Evolutionary conservation across 495 filamentous ascomycete genomes (phyloP).

Genomic region (Neurospora sp.): DNA sequence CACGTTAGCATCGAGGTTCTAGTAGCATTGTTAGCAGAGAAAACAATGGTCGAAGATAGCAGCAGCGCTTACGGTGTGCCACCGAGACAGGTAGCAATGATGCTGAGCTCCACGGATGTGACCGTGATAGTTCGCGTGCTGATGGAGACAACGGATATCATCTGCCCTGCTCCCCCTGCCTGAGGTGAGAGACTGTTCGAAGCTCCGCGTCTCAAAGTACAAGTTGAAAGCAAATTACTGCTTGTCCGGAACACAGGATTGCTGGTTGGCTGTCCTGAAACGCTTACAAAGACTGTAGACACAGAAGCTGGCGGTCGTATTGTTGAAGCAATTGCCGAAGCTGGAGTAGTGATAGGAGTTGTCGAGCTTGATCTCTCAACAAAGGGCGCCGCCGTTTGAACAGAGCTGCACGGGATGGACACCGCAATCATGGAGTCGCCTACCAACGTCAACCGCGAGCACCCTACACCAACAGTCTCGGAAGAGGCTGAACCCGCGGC

Average conservation of each 20-base stretch:
- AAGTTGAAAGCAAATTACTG: not conserved
- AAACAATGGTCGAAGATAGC: not conserved
- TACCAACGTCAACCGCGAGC: slow-evolving; percentile 6
- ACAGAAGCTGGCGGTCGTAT: not conserved
- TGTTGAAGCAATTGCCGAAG: not conserved
- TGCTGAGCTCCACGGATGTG: slow-evolving; percentile 3
- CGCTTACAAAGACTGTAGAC: not conserved
- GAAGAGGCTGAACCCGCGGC: slow-evolving; percentile 1
- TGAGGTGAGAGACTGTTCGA: not conserved
- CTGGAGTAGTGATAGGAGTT: not conserved
- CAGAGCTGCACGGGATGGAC: slow-evolving; percentile 4
- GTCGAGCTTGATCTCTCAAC: not conserved
- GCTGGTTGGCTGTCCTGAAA: not conserved
- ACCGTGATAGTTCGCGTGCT: not conserved
- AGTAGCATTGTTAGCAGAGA: not conserved
- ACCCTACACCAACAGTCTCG: not conserved
- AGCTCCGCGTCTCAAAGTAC: not conserved
- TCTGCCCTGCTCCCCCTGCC: not conserved
- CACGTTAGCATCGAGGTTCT: slow-evolving; percentile 1
- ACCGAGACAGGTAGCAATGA: slow-evolving; percentile 4
- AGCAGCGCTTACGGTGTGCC: slow-evolving; percentile 1
- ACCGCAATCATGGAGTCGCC: slow-evolving; percentile 4
- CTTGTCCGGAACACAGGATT: not conserved
- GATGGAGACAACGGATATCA: not conserved
- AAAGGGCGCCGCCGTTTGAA: not conserved